Evolutionary conservation across 768 basidiomycete genomes (phyloP).

Genomic region (Mycena vulgaris): DNA sequence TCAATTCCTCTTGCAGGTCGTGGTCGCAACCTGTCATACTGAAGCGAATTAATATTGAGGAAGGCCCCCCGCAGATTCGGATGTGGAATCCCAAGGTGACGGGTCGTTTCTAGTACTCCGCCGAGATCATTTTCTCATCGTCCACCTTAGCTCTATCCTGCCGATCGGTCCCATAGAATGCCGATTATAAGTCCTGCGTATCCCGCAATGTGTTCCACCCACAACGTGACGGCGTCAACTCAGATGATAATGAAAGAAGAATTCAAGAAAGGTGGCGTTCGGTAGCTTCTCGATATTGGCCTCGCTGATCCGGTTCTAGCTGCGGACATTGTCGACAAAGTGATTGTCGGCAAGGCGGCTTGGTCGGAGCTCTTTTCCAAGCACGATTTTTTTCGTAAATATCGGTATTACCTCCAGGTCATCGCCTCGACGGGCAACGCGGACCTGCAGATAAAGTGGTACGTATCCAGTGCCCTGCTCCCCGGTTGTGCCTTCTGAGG

Average conservation of each 20-base stretch:
- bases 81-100: constrained; percentile 97
- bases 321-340: too few relatives aligned
- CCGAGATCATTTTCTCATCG: constrained; percentile 17
- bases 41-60: constrained; percentile 97
- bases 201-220: constrained; percentile 98
- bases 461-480: neutral
- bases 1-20: constrained; percentile 69
- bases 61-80: constrained; percentile 91
- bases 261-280: too few relatives aligned
- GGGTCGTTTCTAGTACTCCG: neutral
- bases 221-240: too few relatives aligned
- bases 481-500: constrained; percentile 6
- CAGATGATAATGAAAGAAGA: too few relatives aligned
- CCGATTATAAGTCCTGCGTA: constrained; percentile 99
- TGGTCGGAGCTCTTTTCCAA: constrained; percentile 97
- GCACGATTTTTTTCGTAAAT: constrained; percentile 98
- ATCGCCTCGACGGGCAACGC: too few relatives aligned
- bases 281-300: too few relatives aligned
- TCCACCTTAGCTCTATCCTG: too few relatives aligned
- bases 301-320: too few relatives aligned
- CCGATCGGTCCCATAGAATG: too few relatives aligned
- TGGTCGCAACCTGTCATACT: constrained; percentile 99
- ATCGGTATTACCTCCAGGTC: too few relatives aligned
- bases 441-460: too few relatives aligned
- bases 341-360: constrained; percentile 84